Evolutionary conservation across 176 grass and related monocot species (phyloP).

Genomic region (Oryza glaberrima): DNA sequence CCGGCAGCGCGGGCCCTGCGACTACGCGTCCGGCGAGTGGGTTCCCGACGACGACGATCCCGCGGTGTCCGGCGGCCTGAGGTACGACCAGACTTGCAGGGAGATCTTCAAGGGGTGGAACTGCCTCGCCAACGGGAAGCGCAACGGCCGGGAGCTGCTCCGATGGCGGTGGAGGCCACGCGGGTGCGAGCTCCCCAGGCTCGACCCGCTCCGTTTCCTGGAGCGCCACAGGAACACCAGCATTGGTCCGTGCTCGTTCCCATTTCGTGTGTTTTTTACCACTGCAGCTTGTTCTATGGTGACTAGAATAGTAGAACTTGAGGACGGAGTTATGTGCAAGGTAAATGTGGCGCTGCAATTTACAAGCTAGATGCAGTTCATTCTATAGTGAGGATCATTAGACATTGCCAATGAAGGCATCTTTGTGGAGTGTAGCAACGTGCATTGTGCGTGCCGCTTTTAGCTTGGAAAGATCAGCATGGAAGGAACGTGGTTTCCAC

Average conservation of each 20-base stretch:
- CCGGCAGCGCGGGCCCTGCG: constrained; percentile 37
- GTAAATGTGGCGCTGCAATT: background rate
- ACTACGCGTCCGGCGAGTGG: constrained; percentile 76
- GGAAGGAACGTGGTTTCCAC: background rate
- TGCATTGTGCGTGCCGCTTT: background rate
- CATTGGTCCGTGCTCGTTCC: constrained; percentile 53
- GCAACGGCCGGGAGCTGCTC: constrained; percentile 60
- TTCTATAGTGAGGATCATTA: background rate
- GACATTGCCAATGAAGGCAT: background rate
- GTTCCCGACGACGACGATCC: constrained; percentile 45
- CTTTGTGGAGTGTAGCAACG: background rate
- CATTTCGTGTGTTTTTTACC: background rate
- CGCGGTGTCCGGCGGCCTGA: background rate
- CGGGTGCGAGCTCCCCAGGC: constrained; percentile 50
- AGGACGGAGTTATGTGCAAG: background rate
- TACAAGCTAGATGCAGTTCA: background rate
- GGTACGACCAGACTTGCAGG: constrained; percentile 80
- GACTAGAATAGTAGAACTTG: background rate
- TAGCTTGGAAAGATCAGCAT: background rate
- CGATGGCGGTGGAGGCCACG: constrained; percentile 69
- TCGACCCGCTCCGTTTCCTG: constrained; percentile 66
- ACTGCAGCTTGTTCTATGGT: background rate
- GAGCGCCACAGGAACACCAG: constrained; percentile 62
- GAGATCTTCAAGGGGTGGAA: constrained; percentile 98
- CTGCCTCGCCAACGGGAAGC: constrained; percentile 73